phyloP scores from a whole-genome alignment of 495 filamentous ascomycete genomes.

The Penicillium longicatenatum region DNA sequence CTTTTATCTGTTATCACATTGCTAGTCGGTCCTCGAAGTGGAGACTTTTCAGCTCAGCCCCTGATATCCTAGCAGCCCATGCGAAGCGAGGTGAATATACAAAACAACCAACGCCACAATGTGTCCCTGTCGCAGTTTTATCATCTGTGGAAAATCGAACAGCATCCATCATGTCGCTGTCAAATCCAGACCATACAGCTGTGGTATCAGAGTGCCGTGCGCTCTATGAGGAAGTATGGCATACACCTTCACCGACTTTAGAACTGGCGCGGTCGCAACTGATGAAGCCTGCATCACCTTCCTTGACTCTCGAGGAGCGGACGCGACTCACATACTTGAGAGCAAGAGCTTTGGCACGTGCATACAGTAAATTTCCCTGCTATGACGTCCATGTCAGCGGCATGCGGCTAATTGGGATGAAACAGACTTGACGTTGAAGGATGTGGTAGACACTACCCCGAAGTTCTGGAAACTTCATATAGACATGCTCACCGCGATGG shows the following conservation, averaged over 20 bases:
- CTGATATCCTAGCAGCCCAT: neutral
- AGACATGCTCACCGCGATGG: conserved; percentile 18
- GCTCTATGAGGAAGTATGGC: conserved; percentile 1
- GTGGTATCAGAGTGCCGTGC: neutral
- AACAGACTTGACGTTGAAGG: conserved; percentile 10
- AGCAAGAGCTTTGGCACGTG: neutral
- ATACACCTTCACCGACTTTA: neutral
- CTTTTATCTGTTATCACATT: neutral
- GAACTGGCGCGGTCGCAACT: neutral
- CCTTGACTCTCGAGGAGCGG: neutral
- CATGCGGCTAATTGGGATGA: neutral
- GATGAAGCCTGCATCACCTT: neutral
- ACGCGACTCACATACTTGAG: neutral
- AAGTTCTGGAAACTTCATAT: conserved; percentile 27
- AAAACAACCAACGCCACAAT: neutral
- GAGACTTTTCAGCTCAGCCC: neutral
- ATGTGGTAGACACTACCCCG: conserved; percentile 9
- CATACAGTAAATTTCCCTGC: neutral
- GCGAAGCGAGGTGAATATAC: neutral
- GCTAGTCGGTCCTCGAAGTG: neutral
- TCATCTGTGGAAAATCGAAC: neutral
- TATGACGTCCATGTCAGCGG: neutral
- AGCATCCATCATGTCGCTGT: neutral
- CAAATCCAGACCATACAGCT: neutral
- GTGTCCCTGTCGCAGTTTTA: neutral